Evolutionary conservation across 2,329 filamentous ascomycete species (phyloP), one percentile per base, ranked within the genome.

Genomic region (Parascedosporium putredinis): DNA sequence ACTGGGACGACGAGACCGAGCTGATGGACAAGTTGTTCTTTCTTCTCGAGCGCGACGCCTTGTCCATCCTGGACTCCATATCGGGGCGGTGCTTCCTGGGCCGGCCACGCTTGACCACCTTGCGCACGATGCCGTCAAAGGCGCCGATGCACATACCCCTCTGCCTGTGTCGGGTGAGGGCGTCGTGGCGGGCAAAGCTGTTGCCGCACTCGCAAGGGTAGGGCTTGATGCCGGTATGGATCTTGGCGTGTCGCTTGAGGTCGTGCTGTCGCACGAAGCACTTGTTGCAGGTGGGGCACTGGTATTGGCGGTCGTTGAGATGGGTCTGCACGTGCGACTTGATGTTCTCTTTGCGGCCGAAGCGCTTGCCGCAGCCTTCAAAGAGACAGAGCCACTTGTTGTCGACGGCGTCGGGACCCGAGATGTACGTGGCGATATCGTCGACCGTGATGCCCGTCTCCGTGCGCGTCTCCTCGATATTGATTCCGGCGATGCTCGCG

Each of bases 321-420:
- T 98, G 93, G 3, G 93, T 98, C 68, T 98, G 93, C 12, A 98
- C 88, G 64, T 98, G 93, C 1, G 90, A 95, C 64, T 95, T 95
- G 72, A 97, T 96, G 68, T 98, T 97, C 66, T 98, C 93, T 65
- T 96, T 95, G 58, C 93, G 81, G n/a, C 90, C 91, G 62, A 98
- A 97, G 49, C 83, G 80, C 66, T 95, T 95, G 57, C 83, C 79
- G 66, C 93, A 98, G 24, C 82, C 83, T 7, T 88, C 75, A 51
- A 71, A 90, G n/a, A 79, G 67, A 62, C 86, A 93, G 5, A 82
- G 72, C 84, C 85, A 93, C 66, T 88, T 89, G 57, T 83, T 83
- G 57, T 89, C 85, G n/a, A 66, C 63, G 2, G 80, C 71, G 57
- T 88, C 84, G 0, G 86, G 86, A 1, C 84, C 84, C 45, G 77